Base-by-base conservation (phyloP, 352 stramenopile species). In the Globisporangium cylindrosporum region DNA sequence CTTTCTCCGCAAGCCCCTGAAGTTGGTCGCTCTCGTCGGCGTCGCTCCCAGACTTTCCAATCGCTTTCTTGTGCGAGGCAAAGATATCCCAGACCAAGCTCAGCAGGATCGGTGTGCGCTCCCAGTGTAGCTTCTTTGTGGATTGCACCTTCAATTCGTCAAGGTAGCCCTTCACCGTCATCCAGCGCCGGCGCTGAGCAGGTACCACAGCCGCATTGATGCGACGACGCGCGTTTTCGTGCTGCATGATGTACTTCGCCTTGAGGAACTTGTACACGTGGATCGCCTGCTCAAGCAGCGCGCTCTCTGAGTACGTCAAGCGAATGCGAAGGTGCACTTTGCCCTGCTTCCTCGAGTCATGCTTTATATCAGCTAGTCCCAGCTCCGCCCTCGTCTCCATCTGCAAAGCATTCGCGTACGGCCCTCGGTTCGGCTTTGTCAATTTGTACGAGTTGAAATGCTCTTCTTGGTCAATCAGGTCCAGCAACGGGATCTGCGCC, bases 51-150 rank as follows among this genome's bases (percentile, higher is more conserved):
- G 59, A 51, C 54, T 70, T 51, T 8, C 54, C 43, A 32, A 61
- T 62, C 4, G 62, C 65, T 46, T 66, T 79, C 53, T 79, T 72
- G 10, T 76, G 71, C 2, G 80, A 59, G 4, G 75, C 38, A 61
- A 93, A 93, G 67, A 91, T 90, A 53, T 93, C 85, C 81, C 85
- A 90, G 7, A 93, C 80, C 3, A 90, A 73, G 43, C 73, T 89
- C 9, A 93, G 68, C 10, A 93, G 60, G 27, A 89, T 69, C 7
- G 85, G 85, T 0, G 85, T 91, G 14, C 74, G 76, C 27, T 85
- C 74, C 85, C 82, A 93, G 46, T 93, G 81, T 25, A 93, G 60
- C 55, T 89, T 93, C 7, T 72, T 62, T 5, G 41, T 69, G 0
- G 78, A 63, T 41, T 91, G 82, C 3, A 41, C 62, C 38, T 74